Conservation (phyloP, 2,329 filamentous ascomycete species). For the Pseudogymnoascus sp. region DNA sequence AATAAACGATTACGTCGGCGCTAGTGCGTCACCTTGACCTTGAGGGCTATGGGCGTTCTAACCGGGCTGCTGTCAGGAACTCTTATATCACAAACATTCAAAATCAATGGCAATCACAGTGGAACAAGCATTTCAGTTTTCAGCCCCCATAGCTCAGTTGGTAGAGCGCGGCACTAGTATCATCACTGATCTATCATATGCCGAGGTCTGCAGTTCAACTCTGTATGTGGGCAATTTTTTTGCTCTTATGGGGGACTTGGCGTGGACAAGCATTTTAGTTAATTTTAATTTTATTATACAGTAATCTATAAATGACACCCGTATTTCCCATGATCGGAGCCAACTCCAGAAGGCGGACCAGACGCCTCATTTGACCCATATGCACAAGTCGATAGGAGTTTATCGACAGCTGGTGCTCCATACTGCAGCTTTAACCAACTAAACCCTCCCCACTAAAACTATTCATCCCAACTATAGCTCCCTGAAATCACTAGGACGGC, state of each 20-base stretch:
- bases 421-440: slow-evolving; percentile 2
- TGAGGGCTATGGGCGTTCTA: background rate
- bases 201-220: too few species aligned
- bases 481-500: slow-evolving; percentile 83
- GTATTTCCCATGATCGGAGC: background rate
- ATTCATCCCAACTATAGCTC: slow-evolving; percentile 52
- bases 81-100: background rate
- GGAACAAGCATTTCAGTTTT: background rate
- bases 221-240: too few species aligned
- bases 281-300: background rate
- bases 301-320: background rate
- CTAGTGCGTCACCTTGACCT: slow-evolving; percentile 1
- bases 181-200: too few species aligned
- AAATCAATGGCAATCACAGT: background rate
- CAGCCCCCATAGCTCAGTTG: too few species aligned
- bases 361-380: slow-evolving; percentile 5
- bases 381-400: background rate
- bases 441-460: background rate
- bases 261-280: background rate
- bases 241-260: too few species aligned
- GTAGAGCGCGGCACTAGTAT: too few species aligned
- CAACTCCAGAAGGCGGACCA: slow-evolving; percentile 1
- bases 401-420: slow-evolving; percentile 7
- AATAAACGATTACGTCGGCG: slow-evolving; percentile 8
- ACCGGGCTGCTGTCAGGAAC: background rate